Base-by-base conservation (phyloP, 441 rosid genomes). In the Syzygium malaccense region DNA sequence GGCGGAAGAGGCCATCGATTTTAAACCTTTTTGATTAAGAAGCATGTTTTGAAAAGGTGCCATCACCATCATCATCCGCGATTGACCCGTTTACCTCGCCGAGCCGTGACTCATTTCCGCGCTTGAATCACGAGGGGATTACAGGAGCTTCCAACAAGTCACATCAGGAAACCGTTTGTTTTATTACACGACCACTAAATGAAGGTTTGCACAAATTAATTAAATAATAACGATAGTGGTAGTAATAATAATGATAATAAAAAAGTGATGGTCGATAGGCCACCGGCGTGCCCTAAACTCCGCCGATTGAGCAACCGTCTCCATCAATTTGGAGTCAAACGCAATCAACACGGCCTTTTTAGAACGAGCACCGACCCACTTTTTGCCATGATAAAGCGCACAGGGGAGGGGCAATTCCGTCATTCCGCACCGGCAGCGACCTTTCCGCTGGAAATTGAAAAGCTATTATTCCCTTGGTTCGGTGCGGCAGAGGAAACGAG, bases 341-440 rank as follows among this genome's bases (percentile, higher is more conserved):
- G 25, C 51, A 23, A 23, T 37, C 0, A 12, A 6, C 28, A 20
- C 8, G 0, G 0, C 49, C 8, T 37, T 37, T 3, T 20, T 9
- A 4, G 2, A 23, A 25, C 6, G n/a, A 71, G 83, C n/a, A 13
- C n/a, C 51, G 9, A 37, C 51, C 51, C 15, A 20, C 8, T 1
- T 37, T 64, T 71, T 23, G 17, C 51, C 17, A 5, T 71, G 83
- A 14, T 20, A 20, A 37, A 45, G 83, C 28, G 49, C 83, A 20
- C 6, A 1, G 23, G 51, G 0, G 9, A 75, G 83, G 83, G 83
- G 51, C 51, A 37, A 20, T 25, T 20, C 25, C 8, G 15, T 20
- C 41, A 8, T 68, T 68, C 25, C 48, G 20, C 51, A 3, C 51
- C 17, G 1, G 17, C 83, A 5, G 13, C 1, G 51, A 37, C 37